Conservation (phyloP, 176 grass and related monocot genomes). For the Carex littledalei region DNA sequence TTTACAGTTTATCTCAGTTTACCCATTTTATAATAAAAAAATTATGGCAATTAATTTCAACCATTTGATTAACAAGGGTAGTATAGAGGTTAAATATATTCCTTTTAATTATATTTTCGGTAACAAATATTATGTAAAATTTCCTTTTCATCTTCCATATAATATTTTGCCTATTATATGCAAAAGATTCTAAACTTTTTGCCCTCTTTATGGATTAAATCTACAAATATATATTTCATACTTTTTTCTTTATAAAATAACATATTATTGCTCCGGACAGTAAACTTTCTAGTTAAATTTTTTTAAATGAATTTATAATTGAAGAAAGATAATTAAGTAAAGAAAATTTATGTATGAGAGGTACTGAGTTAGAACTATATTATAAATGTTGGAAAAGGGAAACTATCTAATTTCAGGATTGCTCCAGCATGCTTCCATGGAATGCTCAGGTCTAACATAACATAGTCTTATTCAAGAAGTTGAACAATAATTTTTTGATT, state of each 20-base stretch:
- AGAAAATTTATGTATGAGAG: neutral
- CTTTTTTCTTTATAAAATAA: too few species aligned
- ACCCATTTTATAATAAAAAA: neutral
- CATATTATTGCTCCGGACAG: too few species aligned
- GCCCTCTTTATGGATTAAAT: neutral
- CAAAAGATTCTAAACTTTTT: neutral
- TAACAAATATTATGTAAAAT: neutral
- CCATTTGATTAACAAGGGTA: neutral
- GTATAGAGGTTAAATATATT: neutral
- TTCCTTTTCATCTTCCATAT: neutral
- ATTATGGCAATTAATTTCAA: neutral
- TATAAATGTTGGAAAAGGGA: neutral
- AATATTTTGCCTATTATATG: neutral
- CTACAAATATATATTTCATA: neutral
- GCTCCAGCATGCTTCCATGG: neutral
- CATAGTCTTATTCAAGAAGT: constrained; percentile 5
- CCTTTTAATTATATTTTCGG: neutral
- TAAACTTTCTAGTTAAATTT: neutral
- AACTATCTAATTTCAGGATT: neutral
- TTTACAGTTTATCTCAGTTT: too few species aligned
- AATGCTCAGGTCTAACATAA: neutral
- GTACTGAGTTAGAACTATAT: neutral
- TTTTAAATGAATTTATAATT: neutral
- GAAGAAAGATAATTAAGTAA: neutral
- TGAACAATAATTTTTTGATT: constrained; percentile 6